These are phyloP conservation scores for Lolium multiflorum DNA, from an alignment of 176 grass and related monocot genomes.

Conservation along the genomic window DNA sequence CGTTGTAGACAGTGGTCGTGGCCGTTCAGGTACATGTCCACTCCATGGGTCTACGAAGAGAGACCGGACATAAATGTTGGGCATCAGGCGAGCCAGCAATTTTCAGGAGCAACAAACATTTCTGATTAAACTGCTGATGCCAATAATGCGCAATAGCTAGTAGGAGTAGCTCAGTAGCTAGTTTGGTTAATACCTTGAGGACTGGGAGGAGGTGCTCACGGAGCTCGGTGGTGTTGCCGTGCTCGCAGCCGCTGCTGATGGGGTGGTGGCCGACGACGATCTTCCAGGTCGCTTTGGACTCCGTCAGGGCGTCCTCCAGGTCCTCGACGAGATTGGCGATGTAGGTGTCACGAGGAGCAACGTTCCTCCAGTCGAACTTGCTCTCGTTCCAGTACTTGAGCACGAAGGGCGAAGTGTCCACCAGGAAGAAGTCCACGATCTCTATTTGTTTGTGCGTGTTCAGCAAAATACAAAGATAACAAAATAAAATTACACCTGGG, in stretches of 20 bases:
- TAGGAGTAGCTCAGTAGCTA: no score
- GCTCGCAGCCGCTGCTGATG: conserved; percentile 84
- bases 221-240: conserved; percentile 85
- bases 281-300: conserved; percentile 78
- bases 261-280: conserved; percentile 95
- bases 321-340: conserved; percentile 63
- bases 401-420: conserved; percentile 82
- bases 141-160: conserved; percentile 1
- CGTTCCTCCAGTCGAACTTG: conserved; percentile 83
- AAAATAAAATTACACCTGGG: no score
- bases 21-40: conserved; percentile 77
- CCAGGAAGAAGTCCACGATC: conserved; percentile 76
- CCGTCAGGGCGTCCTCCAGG: conserved; percentile 54
- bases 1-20: conserved; percentile 89
- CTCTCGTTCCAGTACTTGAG: conserved; percentile 79
- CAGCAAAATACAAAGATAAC: no score
- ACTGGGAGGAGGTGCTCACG: conserved; percentile 65
- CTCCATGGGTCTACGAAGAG: conserved; percentile 41
- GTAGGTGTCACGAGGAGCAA: conserved; percentile 77
- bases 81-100: neutral
- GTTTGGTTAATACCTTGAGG: conserved; percentile 52
- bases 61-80: neutral
- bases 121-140: no score
- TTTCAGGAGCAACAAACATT: neutral
- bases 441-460: neutral